Evolutionary conservation across 2,329 filamentous ascomycete genomes (phyloP), one percentile per base, ranked within the genome.

Genomic region (Fusarium mexicanum): DNA sequence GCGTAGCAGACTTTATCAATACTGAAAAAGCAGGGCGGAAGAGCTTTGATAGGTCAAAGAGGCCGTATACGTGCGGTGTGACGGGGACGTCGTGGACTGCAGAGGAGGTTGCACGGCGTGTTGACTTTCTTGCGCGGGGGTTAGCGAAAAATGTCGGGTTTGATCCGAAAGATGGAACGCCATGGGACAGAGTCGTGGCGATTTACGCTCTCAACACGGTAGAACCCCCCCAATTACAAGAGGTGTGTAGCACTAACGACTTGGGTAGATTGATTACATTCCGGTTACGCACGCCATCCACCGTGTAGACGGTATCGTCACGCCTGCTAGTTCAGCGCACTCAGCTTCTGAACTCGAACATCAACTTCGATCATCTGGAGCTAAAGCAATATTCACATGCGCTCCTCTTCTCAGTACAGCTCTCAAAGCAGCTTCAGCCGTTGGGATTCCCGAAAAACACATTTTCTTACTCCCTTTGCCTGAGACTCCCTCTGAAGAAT

Each of bases 121-220:
- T 92, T 10, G 91, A 94, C 46, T 86, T 85, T 58, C 86, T 96
- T 13, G 88, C 94, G n/a, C 88, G 92, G 57, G 91, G 89, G 17
- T 83, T 97, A 37, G 87, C 62, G 7, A 74, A 89, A 44, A 91
- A 92, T 78, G 90, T 93, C 73, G 90, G 89, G 35, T 94, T 93
- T 87, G 81, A 87, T 41, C 90, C 92, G 4, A 92, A 93, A 67
- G 81, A 90, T 60, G 93, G 92, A 20, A 89, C 90, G 0, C 92
- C 95, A 78, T 96, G 92, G 91, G 93, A 96, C 76, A 95, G 95
- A 81, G 92, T 95, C 24, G 85, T 94, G 46, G 92, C 87, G 3
- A 85, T 95, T 37, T 97, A 94, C 83, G 91, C 92, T 11, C 82
- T 95, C 64, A 97, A 97, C 79, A 94, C 93, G 22, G 92, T 94